Base-by-base conservation (phyloP, 2,329 filamentous ascomycete genomes). In the Ilyonectria robusta region DNA sequence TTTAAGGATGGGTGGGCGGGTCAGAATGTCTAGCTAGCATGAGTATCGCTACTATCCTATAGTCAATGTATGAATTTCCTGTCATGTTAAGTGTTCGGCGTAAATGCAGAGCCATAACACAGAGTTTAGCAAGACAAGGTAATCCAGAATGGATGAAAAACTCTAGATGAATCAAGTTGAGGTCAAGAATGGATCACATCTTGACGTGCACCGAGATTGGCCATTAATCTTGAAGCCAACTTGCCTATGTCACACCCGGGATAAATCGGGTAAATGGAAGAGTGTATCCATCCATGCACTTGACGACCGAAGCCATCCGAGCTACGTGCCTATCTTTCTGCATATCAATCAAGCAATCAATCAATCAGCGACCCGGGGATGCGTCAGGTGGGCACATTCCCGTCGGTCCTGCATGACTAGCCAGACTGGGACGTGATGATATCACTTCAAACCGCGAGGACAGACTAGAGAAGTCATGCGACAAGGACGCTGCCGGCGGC, bases 31-130 rank as follows among this genome's bases (percentile, higher is more conserved):
- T 65, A 70, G 69, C 35, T 71, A 68, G 75, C 72, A 76, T 75
- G 54, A 59, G 67, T 73, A 71, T 73, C 63, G 65, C 62, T 69
- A 73, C 71, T 77, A 78, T 78, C 74, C 73, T 77, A 70, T 69
- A 68, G 67, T 61, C 70, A 73, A 77, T 68, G 68, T 71, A 60
- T 55, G 44, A 59, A 69, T 73, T 77, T 74, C 74, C 76, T 75
- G 74, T 76, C 72, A 66, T 53, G 26, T 53, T 11, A 19, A 29
- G n/a, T 7, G 8, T 8, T 10, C n/a, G 8, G 5, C 8, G 48
- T 53, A 11, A 15, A 35, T 53, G 4, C 6, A 35, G 31, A 21
- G 26, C 17, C 11, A 11, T 33, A 6, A 33, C 11, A 8, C 11
- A 9, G 31, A 9, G 11, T 33, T 11, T 11, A 9, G 31, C 31